These are phyloP conservation scores for Pterocarpus santalinus DNA, from an alignment of 306 rosid genomes.

Conservation along the genomic window DNA sequence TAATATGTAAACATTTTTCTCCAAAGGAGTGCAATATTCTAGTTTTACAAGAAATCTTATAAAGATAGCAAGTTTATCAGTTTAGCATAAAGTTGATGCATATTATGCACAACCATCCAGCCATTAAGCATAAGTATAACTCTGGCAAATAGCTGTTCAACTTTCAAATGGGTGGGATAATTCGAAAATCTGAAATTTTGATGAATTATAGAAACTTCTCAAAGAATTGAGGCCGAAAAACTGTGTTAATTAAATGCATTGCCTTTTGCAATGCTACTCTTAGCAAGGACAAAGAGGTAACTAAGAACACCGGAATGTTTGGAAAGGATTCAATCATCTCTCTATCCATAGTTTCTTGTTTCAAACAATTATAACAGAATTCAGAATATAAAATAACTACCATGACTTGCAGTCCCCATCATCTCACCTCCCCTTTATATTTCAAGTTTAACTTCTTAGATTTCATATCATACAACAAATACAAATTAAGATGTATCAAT, in stretches of 20 bases:
- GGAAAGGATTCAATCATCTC: background rate
- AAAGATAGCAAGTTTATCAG: slow-evolving; percentile 13
- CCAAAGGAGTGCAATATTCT: background rate
- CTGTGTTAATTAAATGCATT: background rate
- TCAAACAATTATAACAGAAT: background rate
- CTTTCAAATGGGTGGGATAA: slow-evolving; percentile 13
- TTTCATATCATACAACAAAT: slow-evolving; percentile 4
- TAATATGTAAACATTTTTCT: slow-evolving; percentile 10
- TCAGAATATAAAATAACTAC: slow-evolving; percentile 29
- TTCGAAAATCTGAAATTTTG: background rate
- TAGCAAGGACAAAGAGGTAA: background rate
- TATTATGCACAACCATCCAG: background rate
- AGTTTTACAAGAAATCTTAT: slow-evolving; percentile 6
- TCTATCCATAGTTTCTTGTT: background rate
- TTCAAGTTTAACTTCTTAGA: slow-evolving; percentile 15
- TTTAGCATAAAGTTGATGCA: slow-evolving; percentile 7
- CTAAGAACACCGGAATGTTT: background rate
- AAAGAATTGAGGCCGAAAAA: slow-evolving; percentile 7
- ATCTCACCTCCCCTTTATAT: background rate
- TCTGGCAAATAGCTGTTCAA: slow-evolving; percentile 4
- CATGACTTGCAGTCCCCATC: background rate
- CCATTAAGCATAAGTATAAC: slow-evolving; percentile 1
- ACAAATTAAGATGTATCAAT: slow-evolving; percentile 41
- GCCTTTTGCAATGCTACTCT: no score
- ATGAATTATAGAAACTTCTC: slow-evolving; percentile 3